Conservation (phyloP, 768 basidiomycete genomes). For the Lentinula raphanica region DNA sequence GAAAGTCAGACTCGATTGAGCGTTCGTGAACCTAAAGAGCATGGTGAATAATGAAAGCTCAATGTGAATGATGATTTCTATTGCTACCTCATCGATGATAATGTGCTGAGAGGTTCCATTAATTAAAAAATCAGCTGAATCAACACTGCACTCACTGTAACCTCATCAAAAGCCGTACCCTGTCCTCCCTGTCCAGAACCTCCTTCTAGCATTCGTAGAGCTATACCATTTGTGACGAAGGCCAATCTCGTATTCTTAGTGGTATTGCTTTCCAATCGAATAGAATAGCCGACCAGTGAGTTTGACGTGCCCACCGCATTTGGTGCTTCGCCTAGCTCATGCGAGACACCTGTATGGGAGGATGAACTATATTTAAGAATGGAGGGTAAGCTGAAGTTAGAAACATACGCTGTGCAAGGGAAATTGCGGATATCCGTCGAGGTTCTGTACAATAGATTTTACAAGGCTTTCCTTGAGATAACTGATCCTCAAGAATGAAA, state of each 20-base stretch:
- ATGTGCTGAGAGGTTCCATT: slow-evolving; percentile 83
- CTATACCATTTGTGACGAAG: slow-evolving; percentile 93
- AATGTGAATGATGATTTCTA: neutral
- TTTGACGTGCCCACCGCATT: slow-evolving; percentile 69
- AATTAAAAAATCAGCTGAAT: too few relatives aligned
- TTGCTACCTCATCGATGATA: slow-evolving; percentile 83
- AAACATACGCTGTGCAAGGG: slow-evolving; percentile 73
- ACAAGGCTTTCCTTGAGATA: slow-evolving; percentile 75
- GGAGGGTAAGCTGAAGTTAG: neutral
- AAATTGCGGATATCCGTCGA: slow-evolving; percentile 91
- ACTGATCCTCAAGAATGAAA: slow-evolving; percentile 88
- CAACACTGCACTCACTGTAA: slow-evolving; percentile 58
- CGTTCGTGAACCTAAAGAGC: slow-evolving; percentile 85
- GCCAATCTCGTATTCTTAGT: slow-evolving; percentile 72
- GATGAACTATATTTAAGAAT: neutral
- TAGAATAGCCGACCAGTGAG: slow-evolving; percentile 91
- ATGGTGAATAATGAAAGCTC: neutral
- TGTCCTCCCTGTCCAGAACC: slow-evolving; percentile 64
- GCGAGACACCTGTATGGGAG: slow-evolving; percentile 58
- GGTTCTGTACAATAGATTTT: slow-evolving; percentile 96
- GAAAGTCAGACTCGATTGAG: slow-evolving; percentile 94
- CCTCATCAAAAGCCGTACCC: slow-evolving; percentile 85
- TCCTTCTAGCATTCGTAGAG: slow-evolving; percentile 92
- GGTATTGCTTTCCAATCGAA: slow-evolving; percentile 85
- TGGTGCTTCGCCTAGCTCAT: slow-evolving; percentile 82